phyloP scores from a whole-genome alignment of 371 early-diverging fungal species.

The Rhizopus delemar region DNA sequence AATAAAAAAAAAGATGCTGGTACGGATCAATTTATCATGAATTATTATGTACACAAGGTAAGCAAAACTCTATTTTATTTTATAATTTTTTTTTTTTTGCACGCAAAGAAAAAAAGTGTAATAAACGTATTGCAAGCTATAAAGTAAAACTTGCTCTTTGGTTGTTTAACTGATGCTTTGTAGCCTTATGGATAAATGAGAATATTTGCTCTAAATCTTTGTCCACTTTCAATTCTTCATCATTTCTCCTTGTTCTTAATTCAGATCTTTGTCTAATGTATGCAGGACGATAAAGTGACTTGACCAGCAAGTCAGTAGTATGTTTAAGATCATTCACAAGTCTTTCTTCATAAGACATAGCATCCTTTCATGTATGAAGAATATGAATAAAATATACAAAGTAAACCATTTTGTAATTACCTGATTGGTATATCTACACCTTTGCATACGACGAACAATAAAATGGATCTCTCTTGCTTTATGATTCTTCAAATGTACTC shows the following conservation, averaged over 20 bases:
- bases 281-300: constrained; percentile 41
- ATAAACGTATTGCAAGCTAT: background rate
- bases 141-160: constrained; percentile 38
- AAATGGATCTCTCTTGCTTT: constrained; percentile 22
- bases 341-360: constrained; percentile 43
- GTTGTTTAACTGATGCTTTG: constrained; percentile 32
- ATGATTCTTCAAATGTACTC: constrained; percentile 16
- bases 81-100: no score
- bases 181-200: constrained; percentile 25
- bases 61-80: no score
- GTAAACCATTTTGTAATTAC: constrained; percentile 25
- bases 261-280: constrained; percentile 23
- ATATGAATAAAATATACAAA: background rate
- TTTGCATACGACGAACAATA: constrained; percentile 27
- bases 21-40: no score
- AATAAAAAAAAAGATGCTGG: no score
- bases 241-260: constrained; percentile 38
- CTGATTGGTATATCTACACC: constrained; percentile 33
- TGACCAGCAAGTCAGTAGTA: constrained; percentile 57
- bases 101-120: background rate
- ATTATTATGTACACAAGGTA: no score
- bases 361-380: constrained; percentile 34
- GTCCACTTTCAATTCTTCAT: constrained; percentile 16
- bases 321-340: constrained; percentile 47
- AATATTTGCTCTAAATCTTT: constrained; percentile 33